Base-by-base conservation (phyloP, 1,284 basidiomycete species). In the Acaromyces ingoldii region DNA sequence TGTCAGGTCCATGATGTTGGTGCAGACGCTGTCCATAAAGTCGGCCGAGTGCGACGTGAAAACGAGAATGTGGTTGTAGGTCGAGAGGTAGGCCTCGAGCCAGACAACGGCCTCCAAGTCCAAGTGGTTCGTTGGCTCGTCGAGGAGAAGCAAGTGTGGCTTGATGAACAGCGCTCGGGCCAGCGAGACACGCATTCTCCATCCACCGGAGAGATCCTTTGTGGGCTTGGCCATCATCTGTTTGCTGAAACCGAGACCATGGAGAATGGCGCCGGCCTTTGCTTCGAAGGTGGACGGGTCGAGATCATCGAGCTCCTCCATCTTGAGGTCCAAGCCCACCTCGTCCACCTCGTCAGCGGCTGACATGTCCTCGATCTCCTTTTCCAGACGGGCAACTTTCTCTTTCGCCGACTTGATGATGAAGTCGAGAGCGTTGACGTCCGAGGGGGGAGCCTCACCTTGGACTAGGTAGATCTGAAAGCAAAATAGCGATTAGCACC, bases 151-250 rank as follows among this genome's bases (percentile, higher is more conserved):
- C 22, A 97, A 78, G 80, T 98, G 93, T 4, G 93, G 92, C 80
- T 95, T 96, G 77, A 97, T 80, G 79, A 98, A 97, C 47, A 98
- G 82, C 1, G 93, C 93, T 59, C 92, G 84, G 24, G 93, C 93
- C 45, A 98, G 85, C 13, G 95, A 89, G 57, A 98, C 92, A 77
- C 95, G 86, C 93, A 97, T 97, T 60, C 93, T 83, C 93, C 93
- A 97, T 73, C 92, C 92, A 83, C 92, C 93, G 70, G 85, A 88
- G 90, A 98, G 95, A 77, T 97, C 93, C 79, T 91, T 93, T 49
- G 93, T 97, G 13, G 92, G 88, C 77, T 89, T 90, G 76, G 82
- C 83, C 92, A 97, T 96, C 93, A 97, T 97, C 52, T 81, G 76
- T 72, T 83, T 82, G 53, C 82, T 82, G 81, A 98, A 98, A 22